phyloP scores from a whole-genome alignment of 805 yeast species.

The Wickerhamomyces sydowiorum region DNA sequence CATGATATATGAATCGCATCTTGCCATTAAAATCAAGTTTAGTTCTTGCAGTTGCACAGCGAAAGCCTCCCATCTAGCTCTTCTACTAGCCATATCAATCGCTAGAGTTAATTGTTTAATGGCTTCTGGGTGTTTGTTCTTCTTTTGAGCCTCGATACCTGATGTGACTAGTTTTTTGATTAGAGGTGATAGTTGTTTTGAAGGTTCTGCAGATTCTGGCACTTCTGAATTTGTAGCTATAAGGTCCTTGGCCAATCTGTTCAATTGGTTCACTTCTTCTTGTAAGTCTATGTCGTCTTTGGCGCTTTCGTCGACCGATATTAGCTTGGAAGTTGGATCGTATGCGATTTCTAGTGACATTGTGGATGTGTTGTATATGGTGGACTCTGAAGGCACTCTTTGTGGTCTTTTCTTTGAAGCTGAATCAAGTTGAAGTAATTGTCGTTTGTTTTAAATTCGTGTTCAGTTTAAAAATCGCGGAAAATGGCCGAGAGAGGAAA shows the following conservation, averaged over 20 bases:
- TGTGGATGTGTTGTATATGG: background rate
- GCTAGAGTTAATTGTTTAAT: slow-evolving; percentile 60
- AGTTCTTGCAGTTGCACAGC: slow-evolving; percentile 67
- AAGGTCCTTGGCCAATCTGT: slow-evolving; percentile 27
- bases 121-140: slow-evolving; percentile 51
- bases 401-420: too few relatives aligned
- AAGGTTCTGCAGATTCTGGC: slow-evolving; percentile 53
- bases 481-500: background rate
- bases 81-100: slow-evolving; percentile 58
- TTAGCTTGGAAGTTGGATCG: background rate
- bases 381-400: too few relatives aligned
- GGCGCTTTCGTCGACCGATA: background rate
- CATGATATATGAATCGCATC: slow-evolving; percentile 64
- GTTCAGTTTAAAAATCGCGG: background rate
- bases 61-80: slow-evolving; percentile 71
- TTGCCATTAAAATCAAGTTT: slow-evolving; percentile 57
- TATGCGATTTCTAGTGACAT: background rate
- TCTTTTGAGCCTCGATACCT: slow-evolving; percentile 53
- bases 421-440: background rate
- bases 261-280: slow-evolving; percentile 28
- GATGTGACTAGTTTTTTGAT: slow-evolving; percentile 60
- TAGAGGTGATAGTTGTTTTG: slow-evolving; percentile 47
- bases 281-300: slow-evolving; percentile 4
- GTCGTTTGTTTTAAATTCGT: background rate
- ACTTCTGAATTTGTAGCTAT: slow-evolving; percentile 34